Percentiles rank a stretch among this genome's conserved stretches.
Evolutionary conservation across 345 rosid genomes (phyloP).

Genomic region (Eucalyptus leucophloia): DNA sequence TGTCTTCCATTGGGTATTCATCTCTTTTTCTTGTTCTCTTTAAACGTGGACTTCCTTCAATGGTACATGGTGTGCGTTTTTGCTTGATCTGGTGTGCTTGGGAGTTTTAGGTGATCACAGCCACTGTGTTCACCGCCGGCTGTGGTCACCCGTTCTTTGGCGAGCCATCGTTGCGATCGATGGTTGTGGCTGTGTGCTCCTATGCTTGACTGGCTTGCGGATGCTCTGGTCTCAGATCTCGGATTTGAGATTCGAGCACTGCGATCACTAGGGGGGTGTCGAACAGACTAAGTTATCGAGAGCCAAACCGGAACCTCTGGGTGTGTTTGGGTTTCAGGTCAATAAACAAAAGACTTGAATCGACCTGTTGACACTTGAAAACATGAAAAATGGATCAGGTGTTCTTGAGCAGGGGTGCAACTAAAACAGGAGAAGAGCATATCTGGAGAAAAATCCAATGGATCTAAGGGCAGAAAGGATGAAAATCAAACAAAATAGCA

Average conservation of each 20-base stretch:
- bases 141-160: neutral
- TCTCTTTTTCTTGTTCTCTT: neutral
- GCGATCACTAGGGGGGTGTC: neutral
- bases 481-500: neutral
- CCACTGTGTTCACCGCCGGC: neutral
- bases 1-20: neutral
- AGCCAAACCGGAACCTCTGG: neutral
- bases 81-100: neutral
- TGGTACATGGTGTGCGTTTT: neutral
- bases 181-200: neutral
- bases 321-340: neutral
- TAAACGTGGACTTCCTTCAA: neutral
- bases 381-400: neutral
- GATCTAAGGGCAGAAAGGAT: neutral
- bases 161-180: neutral
- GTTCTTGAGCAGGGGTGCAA: neutral
- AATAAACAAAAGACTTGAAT: neutral
- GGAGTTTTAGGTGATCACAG: neutral
- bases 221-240: neutral
- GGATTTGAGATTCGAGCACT: neutral
- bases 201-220: neutral
- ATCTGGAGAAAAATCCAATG: neutral
- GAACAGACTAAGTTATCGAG: neutral
- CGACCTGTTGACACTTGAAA: rapidly evolving
- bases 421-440: neutral